Conservation (phyloP, 768 basidiomycete genomes). For the Suillus occidentalis region DNA sequence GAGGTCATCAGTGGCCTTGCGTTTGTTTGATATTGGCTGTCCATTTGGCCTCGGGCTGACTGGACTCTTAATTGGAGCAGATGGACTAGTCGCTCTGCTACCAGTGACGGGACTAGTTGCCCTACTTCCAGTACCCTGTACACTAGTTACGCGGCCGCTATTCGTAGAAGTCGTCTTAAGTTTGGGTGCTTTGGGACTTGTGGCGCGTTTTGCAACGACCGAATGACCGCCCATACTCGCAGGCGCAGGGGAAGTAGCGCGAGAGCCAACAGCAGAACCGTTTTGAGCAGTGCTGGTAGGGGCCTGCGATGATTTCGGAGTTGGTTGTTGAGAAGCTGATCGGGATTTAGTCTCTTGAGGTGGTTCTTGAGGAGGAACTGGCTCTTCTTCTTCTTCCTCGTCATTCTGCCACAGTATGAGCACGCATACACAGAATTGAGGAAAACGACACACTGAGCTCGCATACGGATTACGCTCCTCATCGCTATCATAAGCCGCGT, state of each 20-base stretch:
- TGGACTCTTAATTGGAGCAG: constrained; percentile 19
- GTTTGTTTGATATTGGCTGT: constrained; percentile 52
- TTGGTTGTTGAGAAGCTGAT: constrained; percentile 38
- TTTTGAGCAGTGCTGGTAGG: constrained; percentile 31
- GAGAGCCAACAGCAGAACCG: constrained; percentile 40
- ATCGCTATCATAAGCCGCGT: constrained; percentile 77
- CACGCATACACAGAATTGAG: constrained; percentile 6
- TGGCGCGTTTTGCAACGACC: constrained; percentile 79
- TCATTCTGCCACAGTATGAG: constrained; percentile 46
- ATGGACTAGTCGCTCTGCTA: constrained; percentile 38
- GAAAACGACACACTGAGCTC: constrained; percentile 55
- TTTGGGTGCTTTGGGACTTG: constrained; percentile 74
- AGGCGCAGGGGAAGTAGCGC: constrained; percentile 53
- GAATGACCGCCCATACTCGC: constrained; percentile 72
- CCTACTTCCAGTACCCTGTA: constrained; percentile 44
- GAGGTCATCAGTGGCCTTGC: constrained; percentile 52
- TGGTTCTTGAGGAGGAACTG: constrained; percentile 40
- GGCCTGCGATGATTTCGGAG: constrained; percentile 34
- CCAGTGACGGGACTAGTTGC: constrained; percentile 48
- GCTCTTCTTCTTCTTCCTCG: constrained; percentile 71
- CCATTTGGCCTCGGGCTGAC: constrained; percentile 38
- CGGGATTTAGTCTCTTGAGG: constrained; percentile 48
- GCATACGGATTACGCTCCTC: constrained; percentile 82
- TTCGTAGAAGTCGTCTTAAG: constrained; percentile 42
- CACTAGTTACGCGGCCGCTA: constrained; percentile 55